A percentile compares a stretch with the other conserved stretches of the same genome.
Evolutionary conservation across 768 basidiomycete species (phyloP).

Genomic region (Trametes gibbosa): DNA sequence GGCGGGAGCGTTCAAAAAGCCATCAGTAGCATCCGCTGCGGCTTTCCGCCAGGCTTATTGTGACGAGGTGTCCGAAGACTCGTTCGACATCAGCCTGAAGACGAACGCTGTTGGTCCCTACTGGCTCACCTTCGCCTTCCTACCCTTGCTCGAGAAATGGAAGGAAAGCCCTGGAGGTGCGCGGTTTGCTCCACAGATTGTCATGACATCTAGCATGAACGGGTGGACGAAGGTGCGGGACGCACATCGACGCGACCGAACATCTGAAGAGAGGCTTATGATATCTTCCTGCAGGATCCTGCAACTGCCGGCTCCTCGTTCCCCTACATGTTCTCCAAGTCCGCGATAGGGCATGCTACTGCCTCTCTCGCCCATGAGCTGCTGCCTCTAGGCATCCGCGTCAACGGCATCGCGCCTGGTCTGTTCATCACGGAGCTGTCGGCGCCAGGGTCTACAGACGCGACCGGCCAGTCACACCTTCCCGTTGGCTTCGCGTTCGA

Average conservation of each 20-base stretch:
- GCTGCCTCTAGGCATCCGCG: constrained; percentile 44
- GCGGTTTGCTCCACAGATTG: constrained; percentile 43
- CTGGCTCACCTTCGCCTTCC: constrained; percentile 56
- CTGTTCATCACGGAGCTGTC: constrained; percentile 35
- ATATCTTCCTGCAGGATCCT: constrained; percentile 32
- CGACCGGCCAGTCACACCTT: constrained; percentile 24
- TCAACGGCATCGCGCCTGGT: constrained; percentile 48
- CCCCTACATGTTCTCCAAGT: constrained; percentile 49
- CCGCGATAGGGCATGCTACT: constrained; percentile 46
- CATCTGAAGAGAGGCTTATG: too few species aligned
- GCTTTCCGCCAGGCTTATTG: constrained; percentile 41
- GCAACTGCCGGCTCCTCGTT: constrained; percentile 39
- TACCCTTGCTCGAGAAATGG: constrained; percentile 50
- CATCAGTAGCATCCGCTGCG: constrained; percentile 32
- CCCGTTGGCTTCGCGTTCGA: constrained; percentile 12
- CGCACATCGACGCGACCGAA: too few species aligned
- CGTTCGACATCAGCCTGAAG: constrained; percentile 36
- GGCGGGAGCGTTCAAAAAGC: constrained; percentile 29
- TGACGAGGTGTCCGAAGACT: constrained; percentile 36
- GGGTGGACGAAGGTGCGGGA: constrained; percentile 55
- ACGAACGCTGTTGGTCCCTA: constrained; percentile 47
- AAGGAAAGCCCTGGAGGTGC: constrained; percentile 32
- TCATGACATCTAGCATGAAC: constrained; percentile 53
- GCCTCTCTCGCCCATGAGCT: constrained; percentile 46
- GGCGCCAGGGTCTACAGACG: constrained; percentile 27